Percentiles rank a stretch among this genome's conserved stretches.
phyloP scores from a whole-genome alignment of 2,329 filamentous ascomycete genomes.

The Monilinia fructicola region DNA sequence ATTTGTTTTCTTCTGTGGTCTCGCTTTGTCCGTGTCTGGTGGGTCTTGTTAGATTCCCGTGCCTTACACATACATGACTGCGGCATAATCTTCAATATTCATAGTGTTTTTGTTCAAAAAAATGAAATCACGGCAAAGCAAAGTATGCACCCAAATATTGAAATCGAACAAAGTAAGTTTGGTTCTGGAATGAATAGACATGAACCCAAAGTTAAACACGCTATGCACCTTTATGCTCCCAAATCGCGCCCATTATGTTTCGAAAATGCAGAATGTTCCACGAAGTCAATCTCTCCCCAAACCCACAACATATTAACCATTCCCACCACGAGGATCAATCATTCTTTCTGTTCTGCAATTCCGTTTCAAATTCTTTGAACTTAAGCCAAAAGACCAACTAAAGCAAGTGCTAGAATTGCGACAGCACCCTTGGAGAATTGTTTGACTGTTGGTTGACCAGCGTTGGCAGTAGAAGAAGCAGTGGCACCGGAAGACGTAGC shows the following conservation, averaged over 20 bases:
- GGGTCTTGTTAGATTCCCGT: not conserved
- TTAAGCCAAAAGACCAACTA: slow-evolving; percentile 15
- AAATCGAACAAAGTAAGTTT: slow-evolving; percentile 1
- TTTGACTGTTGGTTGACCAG: slow-evolving; percentile 12
- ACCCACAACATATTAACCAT: slow-evolving; percentile 3
- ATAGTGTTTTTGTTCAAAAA: not conserved
- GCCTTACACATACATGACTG: not conserved
- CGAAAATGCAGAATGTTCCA: slow-evolving; percentile 6
- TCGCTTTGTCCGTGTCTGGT: not conserved
- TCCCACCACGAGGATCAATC: not conserved
- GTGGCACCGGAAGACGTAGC: slow-evolving; percentile 6
- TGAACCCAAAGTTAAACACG: slow-evolving; percentile 13
- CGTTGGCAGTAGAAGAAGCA: slow-evolving; percentile 10
- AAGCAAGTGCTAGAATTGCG: slow-evolving; percentile 20
- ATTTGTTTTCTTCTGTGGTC: not conserved
- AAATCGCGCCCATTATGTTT: slow-evolving; percentile 6
- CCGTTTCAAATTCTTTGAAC: not conserved
- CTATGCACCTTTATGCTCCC: slow-evolving; percentile 16
- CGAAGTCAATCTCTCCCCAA: slow-evolving; percentile 9
- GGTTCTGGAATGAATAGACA: slow-evolving; percentile 10
- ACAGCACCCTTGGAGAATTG: slow-evolving; percentile 22
- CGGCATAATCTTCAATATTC: not conserved
- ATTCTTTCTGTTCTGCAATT: not conserved
- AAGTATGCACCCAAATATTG: not conserved
- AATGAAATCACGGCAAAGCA: not conserved